These are phyloP conservation scores for Violaceomyces palustris DNA, from an alignment of 1,284 basidiomycete species.

Conservation along the genomic window DNA sequence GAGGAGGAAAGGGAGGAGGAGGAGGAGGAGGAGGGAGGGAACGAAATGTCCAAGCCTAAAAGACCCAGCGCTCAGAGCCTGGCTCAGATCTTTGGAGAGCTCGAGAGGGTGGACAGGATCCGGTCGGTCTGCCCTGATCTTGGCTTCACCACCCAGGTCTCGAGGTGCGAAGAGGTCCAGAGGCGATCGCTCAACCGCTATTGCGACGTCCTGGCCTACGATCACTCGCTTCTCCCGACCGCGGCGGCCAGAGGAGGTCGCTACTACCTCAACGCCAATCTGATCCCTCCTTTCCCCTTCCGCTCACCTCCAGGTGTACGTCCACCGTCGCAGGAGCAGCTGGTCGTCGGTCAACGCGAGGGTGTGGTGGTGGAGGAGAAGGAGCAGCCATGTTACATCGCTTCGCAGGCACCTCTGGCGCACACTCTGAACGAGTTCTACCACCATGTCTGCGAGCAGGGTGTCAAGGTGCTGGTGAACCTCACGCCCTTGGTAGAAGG, in stretches of 20 bases:
- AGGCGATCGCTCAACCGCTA: constrained; percentile 27
- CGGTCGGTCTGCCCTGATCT: too few relatives aligned
- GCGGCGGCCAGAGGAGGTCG: too few relatives aligned
- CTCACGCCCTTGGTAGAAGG: constrained; percentile 44
- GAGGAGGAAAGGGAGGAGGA: too few relatives aligned
- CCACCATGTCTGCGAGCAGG: constrained; percentile 17
- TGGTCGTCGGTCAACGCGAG: too few relatives aligned
- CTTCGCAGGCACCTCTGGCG: constrained; percentile 87
- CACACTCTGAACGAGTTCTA: constrained; percentile 86
- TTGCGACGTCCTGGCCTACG: constrained; percentile 25
- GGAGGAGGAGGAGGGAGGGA: too few relatives aligned
- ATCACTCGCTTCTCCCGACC: constrained; percentile 31
- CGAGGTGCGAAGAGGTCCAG: too few relatives aligned
- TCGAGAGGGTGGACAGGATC: too few relatives aligned
- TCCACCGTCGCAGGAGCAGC: too few relatives aligned
- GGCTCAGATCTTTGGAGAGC: too few relatives aligned
- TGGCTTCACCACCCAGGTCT: too few relatives aligned
- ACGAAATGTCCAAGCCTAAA: too few relatives aligned
- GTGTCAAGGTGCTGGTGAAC: constrained; percentile 36
- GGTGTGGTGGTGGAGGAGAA: neutral
- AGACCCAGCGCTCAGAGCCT: too few relatives aligned
- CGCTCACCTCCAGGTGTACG: neutral
- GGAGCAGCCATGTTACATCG: constrained; percentile 67
- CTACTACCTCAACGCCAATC: constrained; percentile 45
- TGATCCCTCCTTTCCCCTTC: constrained; percentile 27